Conservation (phyloP, 2,329 filamentous ascomycete species). For the Ophiocordyceps australis region DNA sequence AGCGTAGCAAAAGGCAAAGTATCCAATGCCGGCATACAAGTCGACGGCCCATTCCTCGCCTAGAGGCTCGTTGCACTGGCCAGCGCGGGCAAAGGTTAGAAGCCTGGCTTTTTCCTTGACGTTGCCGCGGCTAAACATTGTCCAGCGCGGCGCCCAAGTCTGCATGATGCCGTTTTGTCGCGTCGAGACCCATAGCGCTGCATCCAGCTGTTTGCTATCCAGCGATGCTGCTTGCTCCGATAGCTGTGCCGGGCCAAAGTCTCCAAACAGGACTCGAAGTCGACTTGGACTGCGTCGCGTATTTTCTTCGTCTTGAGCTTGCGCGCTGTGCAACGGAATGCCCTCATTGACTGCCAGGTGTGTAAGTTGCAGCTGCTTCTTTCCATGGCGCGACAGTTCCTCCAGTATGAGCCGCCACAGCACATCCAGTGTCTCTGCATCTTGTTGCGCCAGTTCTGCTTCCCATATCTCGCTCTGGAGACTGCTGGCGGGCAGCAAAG, state of each 20-base stretch:
- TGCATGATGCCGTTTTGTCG: constrained; percentile 68
- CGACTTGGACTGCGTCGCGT: constrained; percentile 54
- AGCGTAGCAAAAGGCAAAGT: constrained; percentile 78
- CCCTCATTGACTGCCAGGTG: constrained; percentile 43
- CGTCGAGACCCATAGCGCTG: constrained; percentile 62
- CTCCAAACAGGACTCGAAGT: constrained; percentile 51
- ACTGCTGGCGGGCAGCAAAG: constrained; percentile 38
- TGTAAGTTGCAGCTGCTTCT: constrained; percentile 23
- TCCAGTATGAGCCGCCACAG: constrained; percentile 32
- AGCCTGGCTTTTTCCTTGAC: constrained; percentile 74
- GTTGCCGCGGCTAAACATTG: constrained; percentile 90
- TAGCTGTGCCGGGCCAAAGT: constrained; percentile 43
- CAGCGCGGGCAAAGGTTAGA: constrained; percentile 24
- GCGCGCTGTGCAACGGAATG: constrained; percentile 31
- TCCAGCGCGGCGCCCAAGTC: constrained; percentile 75
- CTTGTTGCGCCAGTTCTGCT: constrained; percentile 11
- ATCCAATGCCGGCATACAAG: constrained; percentile 84
- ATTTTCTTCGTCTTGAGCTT: constrained; percentile 32
- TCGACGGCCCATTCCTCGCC: constrained; percentile 44
- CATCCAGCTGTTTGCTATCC: constrained; percentile 48
- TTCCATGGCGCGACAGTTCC: constrained; percentile 22
- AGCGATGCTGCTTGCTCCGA: constrained; percentile 11
- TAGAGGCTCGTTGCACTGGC: constrained; percentile 4
- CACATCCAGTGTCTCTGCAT: constrained; percentile 6
- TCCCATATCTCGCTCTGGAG: constrained; percentile 26